A percentile compares a stretch with the other conserved stretches of the same genome.
phyloP scores from a whole-genome alignment of 1,139 yeast species.

The Suhomyces chickasaworum region DNA sequence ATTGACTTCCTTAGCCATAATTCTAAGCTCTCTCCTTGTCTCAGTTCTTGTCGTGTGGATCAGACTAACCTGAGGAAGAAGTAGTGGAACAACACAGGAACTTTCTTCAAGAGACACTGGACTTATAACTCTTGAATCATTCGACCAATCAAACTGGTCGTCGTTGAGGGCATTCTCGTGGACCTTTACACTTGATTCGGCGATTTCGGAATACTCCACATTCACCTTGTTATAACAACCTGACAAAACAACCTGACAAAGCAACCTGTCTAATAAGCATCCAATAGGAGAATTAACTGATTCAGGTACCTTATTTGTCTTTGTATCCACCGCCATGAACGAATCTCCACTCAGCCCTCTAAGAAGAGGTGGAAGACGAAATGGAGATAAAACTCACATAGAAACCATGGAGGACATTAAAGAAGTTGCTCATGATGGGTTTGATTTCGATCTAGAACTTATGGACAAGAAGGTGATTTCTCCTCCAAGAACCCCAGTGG shows the following conservation, averaged over 20 bases:
- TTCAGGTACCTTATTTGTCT: background rate
- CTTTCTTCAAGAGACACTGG: no score
- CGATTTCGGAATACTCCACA: background rate
- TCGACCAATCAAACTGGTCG: background rate
- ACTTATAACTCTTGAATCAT: background rate
- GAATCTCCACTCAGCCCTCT: constrained; percentile 6
- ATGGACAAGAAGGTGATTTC: background rate
- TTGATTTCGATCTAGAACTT: constrained; percentile 8
- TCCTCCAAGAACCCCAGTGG: background rate
- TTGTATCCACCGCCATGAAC: background rate
- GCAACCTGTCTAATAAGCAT: no score
- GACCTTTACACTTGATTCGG: background rate
- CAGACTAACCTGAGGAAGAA: background rate
- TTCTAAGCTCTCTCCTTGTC: background rate
- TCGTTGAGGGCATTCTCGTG: background rate
- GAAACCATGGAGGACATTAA: constrained; percentile 4
- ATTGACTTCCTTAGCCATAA: no score
- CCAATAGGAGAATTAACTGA: background rate
- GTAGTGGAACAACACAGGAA: background rate
- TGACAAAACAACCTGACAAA: background rate
- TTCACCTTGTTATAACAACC: background rate
- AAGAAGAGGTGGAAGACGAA: constrained; percentile 6
- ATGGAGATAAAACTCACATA: background rate
- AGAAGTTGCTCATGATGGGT: constrained; percentile 6
- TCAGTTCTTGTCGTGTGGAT: background rate